Evolutionary conservation across 495 filamentous ascomycete species (phyloP), one percentile per base, ranked within the genome.

Genomic region (Astrocystis sublimbata): DNA sequence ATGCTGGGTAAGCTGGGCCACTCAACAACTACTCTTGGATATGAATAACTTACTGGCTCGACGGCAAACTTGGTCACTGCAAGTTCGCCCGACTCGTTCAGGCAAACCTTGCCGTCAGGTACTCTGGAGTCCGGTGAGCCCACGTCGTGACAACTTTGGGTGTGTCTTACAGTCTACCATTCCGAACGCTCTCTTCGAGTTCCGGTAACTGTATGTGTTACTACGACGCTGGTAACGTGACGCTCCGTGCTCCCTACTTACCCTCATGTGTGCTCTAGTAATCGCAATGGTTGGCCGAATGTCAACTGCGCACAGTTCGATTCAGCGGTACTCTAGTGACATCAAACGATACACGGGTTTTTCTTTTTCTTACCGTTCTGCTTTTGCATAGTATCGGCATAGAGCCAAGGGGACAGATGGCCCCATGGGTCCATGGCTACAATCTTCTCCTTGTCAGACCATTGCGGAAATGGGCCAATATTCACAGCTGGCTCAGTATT

Each of bases 381-480:
- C 35, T 85, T 84, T 17, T 85, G 76, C 60, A 92, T 90, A 19
- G 79, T 73, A 58, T 89, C 83, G 40, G 86, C 85, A 76, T 84
- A 92, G 13, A 92, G 72, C 89, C 88, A 93, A 15, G 93, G 92
- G 5, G 89, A 87, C 62, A 96, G 79, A 75, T 98, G 94, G 6
- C 94, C 94, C 65, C 87, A 89, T 6, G 94, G 94, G 74, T 98
- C 94, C 91, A 98, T 96, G 28, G 94, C 90, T 24, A 98, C 94
- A 61, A 98, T 97, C 80, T 96, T 97, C 69, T 90, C 93, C 71
- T 86, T 85, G 72, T 97, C 92, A 23, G 80, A 82, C 94, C 94
- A 98, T 73, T 93, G 86, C 19, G 90, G 85, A 71, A 96, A 96
- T 35, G 89, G 91, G 0, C 92, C 91, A 71, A 98, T 90, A 56